A percentile compares a stretch with the other conserved stretches of the same genome.
These are phyloP conservation scores for Yarrowia alimentaria DNA, from an alignment of 805 yeast genomes.

Conservation along the genomic window DNA sequence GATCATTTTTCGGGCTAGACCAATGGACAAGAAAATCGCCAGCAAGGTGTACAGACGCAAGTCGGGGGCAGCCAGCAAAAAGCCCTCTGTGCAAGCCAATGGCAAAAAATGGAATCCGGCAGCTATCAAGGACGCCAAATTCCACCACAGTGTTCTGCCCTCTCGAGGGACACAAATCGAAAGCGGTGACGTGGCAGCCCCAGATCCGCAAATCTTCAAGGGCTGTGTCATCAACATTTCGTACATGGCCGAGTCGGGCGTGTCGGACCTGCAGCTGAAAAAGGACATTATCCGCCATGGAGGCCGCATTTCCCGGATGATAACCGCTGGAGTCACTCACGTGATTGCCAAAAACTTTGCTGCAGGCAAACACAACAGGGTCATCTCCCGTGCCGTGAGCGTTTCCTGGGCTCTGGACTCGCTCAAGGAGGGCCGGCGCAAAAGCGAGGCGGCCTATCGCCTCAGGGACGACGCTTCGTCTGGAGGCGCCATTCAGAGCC, in stretches of 20 bases:
- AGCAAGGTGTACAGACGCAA: conserved; percentile 1
- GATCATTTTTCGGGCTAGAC: no score
- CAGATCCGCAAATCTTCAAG: neutral
- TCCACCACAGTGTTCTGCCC: no score
- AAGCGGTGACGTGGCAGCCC: no score
- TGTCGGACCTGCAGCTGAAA: conserved; percentile 23
- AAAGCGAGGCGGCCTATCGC: conserved; percentile 1
- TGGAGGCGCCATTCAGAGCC: no score
- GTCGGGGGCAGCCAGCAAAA: neutral
- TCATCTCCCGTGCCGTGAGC: neutral
- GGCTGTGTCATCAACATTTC: conserved; percentile 24
- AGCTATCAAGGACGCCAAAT: conserved; percentile 8
- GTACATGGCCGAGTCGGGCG: conserved; percentile 12
- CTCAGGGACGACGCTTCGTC: no score
- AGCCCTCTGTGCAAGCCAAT: neutral
- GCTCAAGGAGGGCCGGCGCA: conserved; percentile 9
- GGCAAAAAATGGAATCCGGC: neutral
- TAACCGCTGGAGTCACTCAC: conserved; percentile 17
- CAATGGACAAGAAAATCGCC: conserved; percentile 23
- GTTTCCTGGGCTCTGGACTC: conserved; percentile 19
- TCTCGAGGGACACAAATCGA: no score
- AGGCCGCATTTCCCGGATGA: conserved; percentile 3
- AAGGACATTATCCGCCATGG: conserved; percentile 23
- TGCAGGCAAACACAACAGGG: conserved; percentile 19
- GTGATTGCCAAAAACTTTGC: conserved; percentile 21